Conservation (phyloP, 2,329 filamentous ascomycete species). For the Dichotomopilus funicola region DNA sequence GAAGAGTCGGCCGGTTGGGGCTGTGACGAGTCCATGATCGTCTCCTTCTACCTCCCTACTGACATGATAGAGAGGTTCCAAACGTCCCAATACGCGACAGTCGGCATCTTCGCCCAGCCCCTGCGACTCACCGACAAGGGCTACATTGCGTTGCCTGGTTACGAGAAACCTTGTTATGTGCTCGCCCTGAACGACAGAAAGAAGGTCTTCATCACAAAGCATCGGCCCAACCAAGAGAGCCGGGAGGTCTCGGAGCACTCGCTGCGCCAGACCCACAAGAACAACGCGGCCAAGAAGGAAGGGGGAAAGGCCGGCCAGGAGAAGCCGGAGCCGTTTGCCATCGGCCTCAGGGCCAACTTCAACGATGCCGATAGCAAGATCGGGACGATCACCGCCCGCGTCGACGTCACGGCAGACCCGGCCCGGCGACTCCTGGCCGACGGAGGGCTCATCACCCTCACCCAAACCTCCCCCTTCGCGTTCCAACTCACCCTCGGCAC, state of each 20-base stretch:
- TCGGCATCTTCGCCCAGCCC: slow-evolving; percentile 30
- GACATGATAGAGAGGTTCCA: slow-evolving; percentile 18
- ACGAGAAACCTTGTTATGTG: slow-evolving; percentile 26
- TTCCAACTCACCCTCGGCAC: slow-evolving; percentile 37
- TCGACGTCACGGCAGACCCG: slow-evolving; percentile 32
- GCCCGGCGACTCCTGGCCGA: slow-evolving; percentile 34
- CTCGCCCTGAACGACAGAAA: slow-evolving; percentile 26
- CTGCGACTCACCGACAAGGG: slow-evolving; percentile 22
- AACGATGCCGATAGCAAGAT: slow-evolving; percentile 26
- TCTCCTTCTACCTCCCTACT: slow-evolving; percentile 37
- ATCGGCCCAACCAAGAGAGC: slow-evolving; percentile 30
- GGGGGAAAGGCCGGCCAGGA: too few species aligned
- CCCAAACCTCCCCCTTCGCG: slow-evolving; percentile 34
- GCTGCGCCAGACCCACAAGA: slow-evolving; percentile 15
- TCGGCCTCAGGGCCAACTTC: slow-evolving; percentile 29
- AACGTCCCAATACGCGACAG: slow-evolving; percentile 1
- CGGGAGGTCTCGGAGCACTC: slow-evolving; percentile 22
- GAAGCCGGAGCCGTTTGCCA: not conserved
- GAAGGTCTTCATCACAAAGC: slow-evolving; percentile 33
- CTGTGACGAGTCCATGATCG: slow-evolving; percentile 34
- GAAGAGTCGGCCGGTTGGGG: slow-evolving; percentile 33
- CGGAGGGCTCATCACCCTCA: slow-evolving; percentile 32
- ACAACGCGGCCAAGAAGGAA: not conserved
- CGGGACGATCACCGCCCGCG: slow-evolving; percentile 33
- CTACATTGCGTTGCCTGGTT: slow-evolving; percentile 25